Base-by-base conservation (phyloP, 2,329 filamentous ascomycete genomes). In the Sclerotinia minor region DNA sequence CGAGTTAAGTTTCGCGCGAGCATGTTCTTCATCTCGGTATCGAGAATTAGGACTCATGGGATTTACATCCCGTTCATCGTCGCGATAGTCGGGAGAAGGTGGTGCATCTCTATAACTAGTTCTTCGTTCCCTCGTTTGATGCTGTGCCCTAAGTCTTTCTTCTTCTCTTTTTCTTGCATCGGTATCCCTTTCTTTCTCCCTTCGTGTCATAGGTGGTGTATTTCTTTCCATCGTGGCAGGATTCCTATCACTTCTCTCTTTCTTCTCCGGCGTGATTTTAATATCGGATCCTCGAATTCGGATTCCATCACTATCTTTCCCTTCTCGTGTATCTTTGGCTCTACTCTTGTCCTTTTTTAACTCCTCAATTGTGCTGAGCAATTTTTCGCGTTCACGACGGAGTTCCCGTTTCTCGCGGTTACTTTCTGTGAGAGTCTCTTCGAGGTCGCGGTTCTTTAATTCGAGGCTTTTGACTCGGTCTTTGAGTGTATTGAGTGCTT, bases 391-490 rank as follows among this genome's bases (percentile, higher is more conserved):
- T 26, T 69, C 63, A 15, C 61, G 57, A 17, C 53, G 45, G 17
- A 70, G 32, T 38, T 61, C 55, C 2, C 64, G 64, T 64, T 57
- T 53, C 44, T 60, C 67, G 13, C 45, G 64, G 24, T 52, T 67
- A 5, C 55, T 44, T 11, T 67, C 41, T 59, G 59, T 6, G 70
- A 69, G 24, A 50, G 68, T 3, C 32, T 32, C 47, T 66, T 68
- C 41, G 47, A 64, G 64, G 58, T 54, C 0, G 65, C 70, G 5
- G 6, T 67, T 67, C 1, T 61, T n/a, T 1, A 9, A 15, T 21
- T 67, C 65, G 11, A 67, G 64, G 5, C 21, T 29, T 44, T 60
- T 32, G 8, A 66, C 54, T 13, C 54, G 64, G 24, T 67, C 65
- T 32, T 67, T 67, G 24, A 65, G 52, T 24, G 52, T 55, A 19